phyloP scores from a whole-genome alignment of 768 basidiomycete species.

The Collybia nuda region DNA sequence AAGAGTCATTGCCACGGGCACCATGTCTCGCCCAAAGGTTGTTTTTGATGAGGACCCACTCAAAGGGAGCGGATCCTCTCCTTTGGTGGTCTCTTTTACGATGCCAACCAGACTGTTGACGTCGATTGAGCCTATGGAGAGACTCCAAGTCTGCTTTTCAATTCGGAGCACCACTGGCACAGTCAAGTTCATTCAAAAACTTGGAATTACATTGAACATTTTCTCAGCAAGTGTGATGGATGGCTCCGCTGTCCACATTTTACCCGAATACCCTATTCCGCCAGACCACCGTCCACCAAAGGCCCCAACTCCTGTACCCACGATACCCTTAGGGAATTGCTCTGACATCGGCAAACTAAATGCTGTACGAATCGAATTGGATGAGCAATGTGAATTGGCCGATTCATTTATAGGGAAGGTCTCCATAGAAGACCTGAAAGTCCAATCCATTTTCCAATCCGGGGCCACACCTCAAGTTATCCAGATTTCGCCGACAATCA shows the following conservation, averaged over 20 bases:
- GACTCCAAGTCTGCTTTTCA: constrained; percentile 15
- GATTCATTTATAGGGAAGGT: constrained; percentile 12
- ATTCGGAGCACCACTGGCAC: constrained; percentile 21
- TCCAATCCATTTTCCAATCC: constrained; percentile 14
- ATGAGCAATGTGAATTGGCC: constrained; percentile 25
- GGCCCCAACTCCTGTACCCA: neutral
- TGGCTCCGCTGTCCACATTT: constrained; percentile 22
- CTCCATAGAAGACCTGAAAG: constrained; percentile 11
- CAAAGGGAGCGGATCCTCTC: constrained; percentile 22
- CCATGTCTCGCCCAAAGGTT: constrained; percentile 10
- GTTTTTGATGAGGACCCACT: constrained; percentile 19
- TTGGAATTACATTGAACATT: constrained; percentile 24
- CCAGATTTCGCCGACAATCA: constrained; percentile 7
- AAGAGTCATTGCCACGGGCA: constrained; percentile 14
- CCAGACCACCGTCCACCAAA: neutral
- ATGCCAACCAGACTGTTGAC: constrained; percentile 25
- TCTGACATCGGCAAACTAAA: constrained; percentile 17
- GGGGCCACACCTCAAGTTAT: constrained; percentile 11
- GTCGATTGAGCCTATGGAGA: constrained; percentile 10
- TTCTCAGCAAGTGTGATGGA: constrained; percentile 27
- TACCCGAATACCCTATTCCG: constrained; percentile 15
- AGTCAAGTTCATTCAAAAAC: constrained; percentile 11
- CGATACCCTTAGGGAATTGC: neutral
- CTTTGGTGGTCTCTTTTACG: constrained; percentile 24
- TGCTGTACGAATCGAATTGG: constrained; percentile 16